Percentiles rank a stretch among this genome's conserved stretches.
Conservation (phyloP, 148 eudicot genomes). For the Arctostaphylos glauca region DNA sequence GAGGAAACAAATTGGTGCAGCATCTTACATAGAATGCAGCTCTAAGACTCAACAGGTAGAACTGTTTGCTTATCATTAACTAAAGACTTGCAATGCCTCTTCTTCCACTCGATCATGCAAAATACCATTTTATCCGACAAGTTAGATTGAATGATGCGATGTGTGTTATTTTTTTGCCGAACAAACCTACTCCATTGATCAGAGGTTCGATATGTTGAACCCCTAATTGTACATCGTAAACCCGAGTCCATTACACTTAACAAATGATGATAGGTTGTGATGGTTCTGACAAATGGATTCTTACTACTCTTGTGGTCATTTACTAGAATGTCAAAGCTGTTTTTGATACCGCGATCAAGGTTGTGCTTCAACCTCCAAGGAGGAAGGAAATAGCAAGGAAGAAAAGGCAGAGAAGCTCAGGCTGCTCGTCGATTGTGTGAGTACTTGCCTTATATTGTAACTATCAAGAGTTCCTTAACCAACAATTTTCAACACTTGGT, state of each 20-base stretch:
- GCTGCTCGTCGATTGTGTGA: slow-evolving; percentile 87
- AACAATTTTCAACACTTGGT: too few relatives aligned
- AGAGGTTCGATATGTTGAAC: not conserved
- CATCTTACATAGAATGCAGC: slow-evolving; percentile 96
- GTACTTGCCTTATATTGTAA: slow-evolving; percentile 21
- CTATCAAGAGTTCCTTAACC: not conserved
- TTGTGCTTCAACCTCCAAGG: slow-evolving; percentile 95
- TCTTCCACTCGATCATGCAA: not conserved
- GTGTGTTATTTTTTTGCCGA: not conserved
- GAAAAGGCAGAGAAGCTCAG: slow-evolving; percentile 53
- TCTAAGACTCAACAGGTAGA: slow-evolving; percentile 96
- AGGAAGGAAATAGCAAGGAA: slow-evolving; percentile 66
- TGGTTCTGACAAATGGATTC: not conserved
- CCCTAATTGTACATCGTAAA: too few relatives aligned
- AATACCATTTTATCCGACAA: not conserved
- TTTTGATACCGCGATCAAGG: slow-evolving; percentile 87
- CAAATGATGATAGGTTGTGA: not conserved
- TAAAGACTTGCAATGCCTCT: not conserved
- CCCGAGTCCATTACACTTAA: not conserved
- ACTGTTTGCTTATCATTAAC: not conserved
- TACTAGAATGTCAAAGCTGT: slow-evolving; percentile 86
- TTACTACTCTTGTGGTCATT: not conserved
- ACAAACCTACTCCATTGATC: not conserved
- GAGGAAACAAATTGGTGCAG: slow-evolving; percentile 95
- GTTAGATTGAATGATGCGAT: not conserved